Evolutionary conservation across 169 alveolate genomes (phyloP).

Genomic region (Besnoitia besnoiti): DNA sequence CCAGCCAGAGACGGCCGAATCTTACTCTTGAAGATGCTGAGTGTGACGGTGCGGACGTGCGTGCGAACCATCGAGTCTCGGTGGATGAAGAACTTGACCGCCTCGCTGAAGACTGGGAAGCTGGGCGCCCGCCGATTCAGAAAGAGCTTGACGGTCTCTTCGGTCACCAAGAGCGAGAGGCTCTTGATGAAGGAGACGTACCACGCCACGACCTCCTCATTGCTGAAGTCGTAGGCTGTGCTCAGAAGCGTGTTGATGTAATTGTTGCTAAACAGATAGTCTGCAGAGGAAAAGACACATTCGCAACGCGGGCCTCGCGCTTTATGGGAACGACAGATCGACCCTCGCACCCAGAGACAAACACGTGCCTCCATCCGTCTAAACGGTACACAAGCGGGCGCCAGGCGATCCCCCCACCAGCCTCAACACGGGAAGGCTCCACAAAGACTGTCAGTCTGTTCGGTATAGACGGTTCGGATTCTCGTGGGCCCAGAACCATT

Average conservation of each 20-base stretch:
- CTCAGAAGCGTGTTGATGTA: slow-evolving; percentile 59
- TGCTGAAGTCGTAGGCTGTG: slow-evolving; percentile 53
- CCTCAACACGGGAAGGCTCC: too few relatives aligned
- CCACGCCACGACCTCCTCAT: slow-evolving; percentile 68
- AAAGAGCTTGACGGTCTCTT: slow-evolving; percentile 65
- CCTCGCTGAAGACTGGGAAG: slow-evolving; percentile 64
- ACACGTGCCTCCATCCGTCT: neutral
- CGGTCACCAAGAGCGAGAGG: slow-evolving; percentile 56
- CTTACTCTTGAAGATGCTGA: slow-evolving; percentile 62
- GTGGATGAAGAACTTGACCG: slow-evolving; percentile 66
- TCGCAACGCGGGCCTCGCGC: too few relatives aligned
- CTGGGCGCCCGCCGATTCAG: slow-evolving; percentile 58
- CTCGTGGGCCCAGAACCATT: too few relatives aligned
- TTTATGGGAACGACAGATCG: too few relatives aligned
- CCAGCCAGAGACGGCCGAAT: too few relatives aligned
- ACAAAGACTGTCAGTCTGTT: too few relatives aligned
- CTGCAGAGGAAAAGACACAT: slow-evolving; percentile 18
- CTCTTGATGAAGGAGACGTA: slow-evolving; percentile 67
- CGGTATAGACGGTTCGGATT: too few relatives aligned
- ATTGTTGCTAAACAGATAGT: slow-evolving; percentile 67
- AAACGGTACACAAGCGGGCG: too few relatives aligned
- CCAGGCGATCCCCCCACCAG: too few relatives aligned
- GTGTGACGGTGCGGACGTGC: slow-evolving; percentile 63
- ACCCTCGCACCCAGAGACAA: neutral
- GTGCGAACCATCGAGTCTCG: slow-evolving; percentile 71